Percentiles rank a stretch among this genome's conserved stretches.
These are phyloP conservation scores for Lecanicillium sp. DNA, from an alignment of 2,329 filamentous ascomycete species.

Conservation along the genomic window DNA sequence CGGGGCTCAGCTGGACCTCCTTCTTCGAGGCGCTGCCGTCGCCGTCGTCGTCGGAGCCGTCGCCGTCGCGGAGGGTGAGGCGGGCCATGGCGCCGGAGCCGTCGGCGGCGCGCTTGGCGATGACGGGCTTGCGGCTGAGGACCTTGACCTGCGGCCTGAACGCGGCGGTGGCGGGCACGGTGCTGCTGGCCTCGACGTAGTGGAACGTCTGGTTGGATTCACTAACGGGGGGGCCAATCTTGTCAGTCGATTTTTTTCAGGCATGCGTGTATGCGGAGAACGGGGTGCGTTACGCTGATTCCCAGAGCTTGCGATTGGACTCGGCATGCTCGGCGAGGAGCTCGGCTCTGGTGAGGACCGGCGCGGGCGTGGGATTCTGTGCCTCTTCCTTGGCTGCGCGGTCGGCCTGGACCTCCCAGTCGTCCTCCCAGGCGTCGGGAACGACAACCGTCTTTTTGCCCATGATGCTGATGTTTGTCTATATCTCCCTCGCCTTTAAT, in stretches of 20 bases:
- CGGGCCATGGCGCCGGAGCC: conserved; percentile 39
- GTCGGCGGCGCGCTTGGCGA: conserved; percentile 49
- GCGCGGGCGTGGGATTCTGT: conserved; percentile 30
- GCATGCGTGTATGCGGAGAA: not conserved
- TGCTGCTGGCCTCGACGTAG: conserved; percentile 62
- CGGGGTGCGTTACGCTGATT: conserved; percentile 60
- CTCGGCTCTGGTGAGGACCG: conserved; percentile 63
- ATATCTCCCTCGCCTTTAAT: not conserved
- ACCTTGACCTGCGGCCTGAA: conserved; percentile 83
- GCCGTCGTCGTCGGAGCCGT: conserved; percentile 51
- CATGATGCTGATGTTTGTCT: not conserved
- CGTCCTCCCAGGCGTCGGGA: conserved; percentile 84
- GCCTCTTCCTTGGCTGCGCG: conserved; percentile 33
- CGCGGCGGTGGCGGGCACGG: conserved; percentile 55
- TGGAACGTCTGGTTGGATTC: conserved; percentile 70
- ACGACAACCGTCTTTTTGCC: conserved; percentile 34
- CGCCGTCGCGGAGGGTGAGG: conserved; percentile 38
- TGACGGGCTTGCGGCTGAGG: conserved; percentile 71
- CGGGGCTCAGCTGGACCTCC: conserved; percentile 59
- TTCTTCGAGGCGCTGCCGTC: conserved; percentile 59
- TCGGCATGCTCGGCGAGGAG: conserved; percentile 74
- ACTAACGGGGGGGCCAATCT: conserved; percentile 41
- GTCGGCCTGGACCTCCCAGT: conserved; percentile 80
- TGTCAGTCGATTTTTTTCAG: not conserved
- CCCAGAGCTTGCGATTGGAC: conserved; percentile 80